Conservation (phyloP, 306 rosid species). For the Glycine soja region DNA sequence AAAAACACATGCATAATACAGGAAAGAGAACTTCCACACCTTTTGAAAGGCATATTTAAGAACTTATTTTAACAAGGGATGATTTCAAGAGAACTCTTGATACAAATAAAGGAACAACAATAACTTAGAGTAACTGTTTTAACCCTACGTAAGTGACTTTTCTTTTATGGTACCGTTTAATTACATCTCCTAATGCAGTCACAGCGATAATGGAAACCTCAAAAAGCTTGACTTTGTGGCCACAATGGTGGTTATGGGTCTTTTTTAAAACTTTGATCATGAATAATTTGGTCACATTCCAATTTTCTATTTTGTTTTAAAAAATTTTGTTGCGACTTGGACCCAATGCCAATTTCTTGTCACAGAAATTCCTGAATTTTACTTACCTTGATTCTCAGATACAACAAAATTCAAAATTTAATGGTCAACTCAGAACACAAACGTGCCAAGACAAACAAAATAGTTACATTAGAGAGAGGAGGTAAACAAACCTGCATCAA, state of each 20-base stretch:
- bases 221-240: neutral
- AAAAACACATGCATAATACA: neutral
- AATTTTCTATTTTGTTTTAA: neutral
- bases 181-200: neutral
- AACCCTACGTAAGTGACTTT: neutral
- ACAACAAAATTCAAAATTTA: neutral
- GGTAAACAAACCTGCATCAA: conserved; percentile 77
- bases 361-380: conserved; percentile 11
- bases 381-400: conserved; percentile 2
- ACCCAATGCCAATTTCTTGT: neutral
- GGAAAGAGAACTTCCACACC: neutral
- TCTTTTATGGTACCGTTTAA: neutral
- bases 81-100: neutral
- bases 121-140: neutral
- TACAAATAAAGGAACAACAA: neutral
- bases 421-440: conserved; percentile 6
- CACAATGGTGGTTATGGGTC: neutral
- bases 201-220: neutral
- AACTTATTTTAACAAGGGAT: neutral
- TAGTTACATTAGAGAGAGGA: conserved; percentile 26
- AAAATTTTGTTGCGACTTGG: neutral
- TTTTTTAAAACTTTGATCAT: neutral
- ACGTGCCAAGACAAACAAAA: neutral
- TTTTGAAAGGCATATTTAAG: neutral
- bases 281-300: neutral